Percentiles rank a stretch among this genome's conserved stretches.
Conservation (phyloP, 2,329 filamentous ascomycete species). For the Fonsecaea pugnacius region DNA sequence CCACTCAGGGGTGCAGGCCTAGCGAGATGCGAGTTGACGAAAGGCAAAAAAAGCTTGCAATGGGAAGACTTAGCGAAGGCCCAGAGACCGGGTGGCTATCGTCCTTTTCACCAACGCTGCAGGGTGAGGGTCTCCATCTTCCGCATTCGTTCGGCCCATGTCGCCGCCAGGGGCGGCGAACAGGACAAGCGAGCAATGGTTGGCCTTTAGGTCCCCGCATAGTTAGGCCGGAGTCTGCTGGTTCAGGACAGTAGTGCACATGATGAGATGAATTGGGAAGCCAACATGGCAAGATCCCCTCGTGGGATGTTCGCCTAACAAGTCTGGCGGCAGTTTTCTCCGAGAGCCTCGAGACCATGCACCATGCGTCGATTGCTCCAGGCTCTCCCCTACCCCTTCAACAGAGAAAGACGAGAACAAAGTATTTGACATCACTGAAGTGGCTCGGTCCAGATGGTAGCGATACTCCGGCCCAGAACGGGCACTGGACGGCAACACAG, state of each 20-base stretch:
- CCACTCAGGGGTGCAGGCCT: not conserved
- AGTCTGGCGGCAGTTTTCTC: not conserved
- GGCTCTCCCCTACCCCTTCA: not conserved
- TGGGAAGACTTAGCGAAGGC: not conserved
- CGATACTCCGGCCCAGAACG: slow-evolving; percentile 4
- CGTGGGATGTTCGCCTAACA: slow-evolving; percentile 12
- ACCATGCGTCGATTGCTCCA: not conserved
- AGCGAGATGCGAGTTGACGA: not conserved
- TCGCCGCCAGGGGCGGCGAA: not conserved
- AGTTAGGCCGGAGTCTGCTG: not conserved
- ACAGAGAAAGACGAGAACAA: not conserved
- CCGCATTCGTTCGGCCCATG: slow-evolving; percentile 8
- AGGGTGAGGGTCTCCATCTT: not conserved
- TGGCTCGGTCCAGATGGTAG: not conserved
- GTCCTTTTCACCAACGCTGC: slow-evolving; percentile 8
- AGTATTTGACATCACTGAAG: slow-evolving; percentile 2
- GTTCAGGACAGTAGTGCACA: not conserved
- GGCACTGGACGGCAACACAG: not conserved
- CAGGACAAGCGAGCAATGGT: slow-evolving; percentile 1
- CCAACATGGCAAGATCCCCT: not conserved
- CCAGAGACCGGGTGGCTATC: slow-evolving; percentile 1
- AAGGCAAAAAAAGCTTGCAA: slow-evolving; percentile 7
- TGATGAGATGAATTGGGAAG: slow-evolving; percentile 1
- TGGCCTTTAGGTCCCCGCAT: not conserved
- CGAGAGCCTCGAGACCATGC: slow-evolving; percentile 1